phyloP scores from a whole-genome alignment of 495 filamentous ascomycete species.

The Aspergillus bridgeri region DNA sequence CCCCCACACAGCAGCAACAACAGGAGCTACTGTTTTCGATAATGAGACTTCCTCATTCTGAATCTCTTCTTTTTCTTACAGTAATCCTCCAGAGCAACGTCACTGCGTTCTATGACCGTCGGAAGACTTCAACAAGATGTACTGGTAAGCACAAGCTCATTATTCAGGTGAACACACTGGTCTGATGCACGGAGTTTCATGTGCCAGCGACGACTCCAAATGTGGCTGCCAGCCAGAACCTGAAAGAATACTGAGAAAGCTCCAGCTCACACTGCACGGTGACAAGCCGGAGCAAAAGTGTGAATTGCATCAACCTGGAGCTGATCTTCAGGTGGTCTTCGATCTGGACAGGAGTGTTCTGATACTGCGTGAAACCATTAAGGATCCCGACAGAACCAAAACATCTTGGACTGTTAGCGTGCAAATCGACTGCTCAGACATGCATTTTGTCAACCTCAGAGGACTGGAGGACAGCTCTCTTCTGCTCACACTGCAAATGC shows the following conservation, averaged over 20 bases:
- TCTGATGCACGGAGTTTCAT: slow-evolving; percentile 8
- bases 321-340: slow-evolving; percentile 27
- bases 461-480: slow-evolving; percentile 28
- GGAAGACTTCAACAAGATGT: neutral
- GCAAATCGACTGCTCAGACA: slow-evolving; percentile 12
- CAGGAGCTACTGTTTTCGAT: neutral
- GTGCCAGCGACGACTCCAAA: slow-evolving; percentile 17
- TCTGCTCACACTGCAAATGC: slow-evolving; percentile 20
- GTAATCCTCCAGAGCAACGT: neutral
- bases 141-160: slow-evolving; percentile 9
- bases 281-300: slow-evolving; percentile 11
- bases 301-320: slow-evolving; percentile 14
- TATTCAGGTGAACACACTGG: neutral
- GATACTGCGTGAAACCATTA: slow-evolving; percentile 21
- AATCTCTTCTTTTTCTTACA: neutral
- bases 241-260: slow-evolving; percentile 5
- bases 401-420: slow-evolving; percentile 13
- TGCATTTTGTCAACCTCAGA: slow-evolving; percentile 27
- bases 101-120: neutral
- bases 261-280: slow-evolving; percentile 19
- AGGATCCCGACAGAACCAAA: slow-evolving; percentile 11
- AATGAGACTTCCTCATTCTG: neutral
- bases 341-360: slow-evolving; percentile 22
- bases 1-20: neutral
- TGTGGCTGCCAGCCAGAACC: slow-evolving; percentile 19